Evolutionary conservation across 2,329 filamentous ascomycete species (phyloP).

Genomic region (Ophiocordyceps polyrhachis-furcata): DNA sequence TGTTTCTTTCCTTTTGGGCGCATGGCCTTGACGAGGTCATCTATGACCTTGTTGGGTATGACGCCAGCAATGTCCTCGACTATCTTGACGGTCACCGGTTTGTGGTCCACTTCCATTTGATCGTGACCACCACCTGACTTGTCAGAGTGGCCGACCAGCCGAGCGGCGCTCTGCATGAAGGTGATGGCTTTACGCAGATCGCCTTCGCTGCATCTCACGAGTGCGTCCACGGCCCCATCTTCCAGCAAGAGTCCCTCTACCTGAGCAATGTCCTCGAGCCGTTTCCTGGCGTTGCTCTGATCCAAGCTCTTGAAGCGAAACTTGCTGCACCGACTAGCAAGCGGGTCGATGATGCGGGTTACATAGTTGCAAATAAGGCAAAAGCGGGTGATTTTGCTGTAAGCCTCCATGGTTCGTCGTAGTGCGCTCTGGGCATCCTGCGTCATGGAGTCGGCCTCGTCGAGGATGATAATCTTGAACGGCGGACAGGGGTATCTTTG

Average conservation of each 20-base stretch:
- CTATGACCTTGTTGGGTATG: slow-evolving; percentile 60
- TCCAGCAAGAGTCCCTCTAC: slow-evolving; percentile 62
- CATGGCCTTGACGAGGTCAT: slow-evolving; percentile 53
- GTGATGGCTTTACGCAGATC: slow-evolving; percentile 95
- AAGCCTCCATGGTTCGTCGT: slow-evolving; percentile 93
- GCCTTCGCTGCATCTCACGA: slow-evolving; percentile 79
- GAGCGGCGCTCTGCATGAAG: slow-evolving; percentile 83
- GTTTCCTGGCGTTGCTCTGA: slow-evolving; percentile 59
- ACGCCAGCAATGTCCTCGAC: slow-evolving; percentile 95
- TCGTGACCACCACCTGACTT: slow-evolving; percentile 33
- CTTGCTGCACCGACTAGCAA: slow-evolving; percentile 86
- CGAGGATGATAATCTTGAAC: slow-evolving; percentile 97
- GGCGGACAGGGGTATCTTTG: slow-evolving; percentile 77
- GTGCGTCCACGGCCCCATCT: slow-evolving; percentile 59
- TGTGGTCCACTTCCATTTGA: slow-evolving; percentile 42
- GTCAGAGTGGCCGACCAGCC: slow-evolving; percentile 54
- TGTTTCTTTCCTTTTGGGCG: slow-evolving; percentile 46
- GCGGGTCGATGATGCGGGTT: slow-evolving; percentile 88
- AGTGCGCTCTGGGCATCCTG: slow-evolving; percentile 92
- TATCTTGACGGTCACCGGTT: slow-evolving; percentile 52
- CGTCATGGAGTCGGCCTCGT: slow-evolving; percentile 98
- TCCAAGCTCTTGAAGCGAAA: slow-evolving; percentile 96
- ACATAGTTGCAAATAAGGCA: slow-evolving; percentile 98
- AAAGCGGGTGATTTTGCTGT: slow-evolving; percentile 89
- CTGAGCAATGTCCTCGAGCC: slow-evolving; percentile 66